phyloP scores from a whole-genome alignment of 75 land plant genomes.

The Cryptomeria japonica region DNA sequence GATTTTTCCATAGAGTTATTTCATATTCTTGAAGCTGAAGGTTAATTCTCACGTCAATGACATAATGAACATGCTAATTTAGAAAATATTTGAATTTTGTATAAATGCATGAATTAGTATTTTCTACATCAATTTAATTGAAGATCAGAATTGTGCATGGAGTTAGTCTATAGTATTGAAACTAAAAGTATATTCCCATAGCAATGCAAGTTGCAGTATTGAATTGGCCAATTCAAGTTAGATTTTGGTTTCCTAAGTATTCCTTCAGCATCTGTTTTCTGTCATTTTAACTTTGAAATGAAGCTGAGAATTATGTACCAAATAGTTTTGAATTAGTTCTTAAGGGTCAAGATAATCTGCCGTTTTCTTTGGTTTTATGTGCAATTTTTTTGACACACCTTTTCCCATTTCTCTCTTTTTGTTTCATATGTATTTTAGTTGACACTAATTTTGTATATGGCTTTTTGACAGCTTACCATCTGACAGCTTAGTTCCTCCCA shows the following conservation, averaged over 20 bases:
- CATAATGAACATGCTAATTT: background rate
- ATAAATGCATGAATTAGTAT: background rate
- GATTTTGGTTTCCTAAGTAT: no score
- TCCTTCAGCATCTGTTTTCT: no score
- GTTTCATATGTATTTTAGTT: background rate
- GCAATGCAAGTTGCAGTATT: no score
- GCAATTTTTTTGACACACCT: background rate
- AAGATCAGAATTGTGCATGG: background rate
- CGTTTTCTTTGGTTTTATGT: background rate
- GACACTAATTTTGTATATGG: background rate
- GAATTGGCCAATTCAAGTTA: no score
- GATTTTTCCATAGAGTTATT: background rate
- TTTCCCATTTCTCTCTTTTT: background rate
- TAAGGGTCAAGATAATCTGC: background rate
- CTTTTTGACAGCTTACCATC: background rate
- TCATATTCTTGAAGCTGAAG: background rate
- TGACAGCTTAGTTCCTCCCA: no score
- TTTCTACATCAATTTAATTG: background rate
- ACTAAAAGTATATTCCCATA: no score
- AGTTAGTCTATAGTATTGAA: no score
- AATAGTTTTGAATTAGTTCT: background rate
- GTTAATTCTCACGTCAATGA: background rate
- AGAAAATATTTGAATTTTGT: background rate
- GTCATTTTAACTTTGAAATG: no score
- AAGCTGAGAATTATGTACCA: background rate